Base-by-base conservation (phyloP, 2,329 filamentous ascomycete species). In the Aspergillus quadricinctus region DNA sequence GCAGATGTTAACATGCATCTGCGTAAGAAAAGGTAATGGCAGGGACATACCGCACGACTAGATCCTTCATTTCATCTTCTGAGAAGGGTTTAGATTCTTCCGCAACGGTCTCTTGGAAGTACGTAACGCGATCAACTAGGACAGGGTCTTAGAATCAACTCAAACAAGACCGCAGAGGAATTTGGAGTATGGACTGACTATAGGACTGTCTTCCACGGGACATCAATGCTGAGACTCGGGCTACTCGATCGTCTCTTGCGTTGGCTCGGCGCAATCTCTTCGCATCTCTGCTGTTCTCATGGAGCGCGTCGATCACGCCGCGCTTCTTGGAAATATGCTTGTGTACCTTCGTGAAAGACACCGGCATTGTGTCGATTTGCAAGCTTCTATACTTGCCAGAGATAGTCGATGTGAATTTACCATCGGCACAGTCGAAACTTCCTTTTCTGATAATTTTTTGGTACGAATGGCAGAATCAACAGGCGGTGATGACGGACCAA, bases 301-400 rank as follows among this genome's bases (percentile, higher is more conserved):
- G 93, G 23, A 97, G 81, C 11, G 88, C 82, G 29, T 87, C 86
- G 49, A 90, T 82, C 41, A 86, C 85, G 21, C 86, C 85, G 63
- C 88, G 86, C 82, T 97, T 97, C 79, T 96, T 96, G 35, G 86
- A 80, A 62, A 97, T 93, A 62, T 91, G 86, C 78, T 97, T 97
- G 61, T 89, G 85, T 21, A 94, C 89, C 72, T 97, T 97, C 61
- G 85, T 78, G 6, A 97, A 77, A 48, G 87, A 84, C 69, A 86
- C 88, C 14, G 90, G 83, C 92, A 96, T 96, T 53, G 29, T 67
- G 61, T 46, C 19, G 41, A 45, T 21, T 10, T 3, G 48, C 25
- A 46, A 46, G 17, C 31, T 55, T 35, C 45, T 51, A 35, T 53
- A 25, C 10, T 43, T 58, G 35, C 31, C 10, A 14, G 41, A 17